Conservation (phyloP, 331 rosid genomes). For the Stylosanthes scabra region DNA sequence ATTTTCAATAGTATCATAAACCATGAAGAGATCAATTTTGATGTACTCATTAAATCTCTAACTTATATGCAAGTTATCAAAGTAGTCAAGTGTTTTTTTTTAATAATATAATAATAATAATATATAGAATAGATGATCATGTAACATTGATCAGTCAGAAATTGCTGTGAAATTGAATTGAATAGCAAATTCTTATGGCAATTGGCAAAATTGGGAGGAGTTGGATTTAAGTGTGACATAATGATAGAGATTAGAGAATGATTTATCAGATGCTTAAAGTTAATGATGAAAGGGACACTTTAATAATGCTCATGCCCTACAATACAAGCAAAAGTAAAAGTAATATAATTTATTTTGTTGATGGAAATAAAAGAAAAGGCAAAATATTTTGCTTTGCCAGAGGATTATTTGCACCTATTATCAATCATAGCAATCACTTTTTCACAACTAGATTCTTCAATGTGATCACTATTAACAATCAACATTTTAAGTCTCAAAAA, state of each 20-base stretch:
- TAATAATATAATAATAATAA: too few relatives aligned
- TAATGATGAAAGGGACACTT: not conserved
- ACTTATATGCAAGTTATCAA: too few relatives aligned
- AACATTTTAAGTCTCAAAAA: too few relatives aligned
- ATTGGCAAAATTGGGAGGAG: too few relatives aligned
- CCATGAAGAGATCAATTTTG: not conserved
- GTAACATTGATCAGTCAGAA: too few relatives aligned
- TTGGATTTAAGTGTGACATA: not conserved
- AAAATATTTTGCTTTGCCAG: not conserved
- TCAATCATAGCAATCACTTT: not conserved
- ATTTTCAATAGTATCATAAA: not conserved
- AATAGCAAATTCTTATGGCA: not conserved
- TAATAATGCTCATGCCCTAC: not conserved
- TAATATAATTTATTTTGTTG: not conserved
- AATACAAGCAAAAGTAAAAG: not conserved
- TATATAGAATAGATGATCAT: too few relatives aligned
- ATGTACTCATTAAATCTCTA: too few relatives aligned
- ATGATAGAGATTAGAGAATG: not conserved
- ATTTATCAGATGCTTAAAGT: not conserved
- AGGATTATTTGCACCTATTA: not conserved
- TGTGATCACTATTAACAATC: not conserved
- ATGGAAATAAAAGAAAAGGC: not conserved
- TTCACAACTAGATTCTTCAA: not conserved
- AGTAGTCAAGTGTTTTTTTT: too few relatives aligned
- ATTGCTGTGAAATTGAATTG: not conserved